phyloP scores from a whole-genome alignment of 768 basidiomycete species.

The Piloderma croceum region DNA sequence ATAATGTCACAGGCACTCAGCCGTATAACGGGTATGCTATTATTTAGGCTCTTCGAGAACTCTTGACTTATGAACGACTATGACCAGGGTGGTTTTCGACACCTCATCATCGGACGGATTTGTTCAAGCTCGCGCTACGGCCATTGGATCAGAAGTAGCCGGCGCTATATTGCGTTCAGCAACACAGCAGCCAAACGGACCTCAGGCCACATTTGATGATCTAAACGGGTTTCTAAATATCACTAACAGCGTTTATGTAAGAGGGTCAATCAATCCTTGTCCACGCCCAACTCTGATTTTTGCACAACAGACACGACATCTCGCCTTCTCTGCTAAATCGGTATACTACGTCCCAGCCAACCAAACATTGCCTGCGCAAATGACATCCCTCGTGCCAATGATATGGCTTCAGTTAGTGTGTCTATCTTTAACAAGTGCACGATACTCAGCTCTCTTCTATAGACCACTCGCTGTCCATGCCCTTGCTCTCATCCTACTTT shows the following conservation, averaged over 20 bases:
- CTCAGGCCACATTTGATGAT: constrained; percentile 41
- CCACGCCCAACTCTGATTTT: too few relatives aligned
- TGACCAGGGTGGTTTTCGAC: too few relatives aligned
- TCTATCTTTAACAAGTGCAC: neutral
- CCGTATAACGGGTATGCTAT: too few relatives aligned
- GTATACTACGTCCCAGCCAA: constrained; percentile 51
- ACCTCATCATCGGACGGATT: too few relatives aligned
- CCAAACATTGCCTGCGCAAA: constrained; percentile 30
- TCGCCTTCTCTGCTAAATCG: constrained; percentile 50
- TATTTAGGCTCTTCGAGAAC: too few relatives aligned
- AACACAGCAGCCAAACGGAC: constrained; percentile 33
- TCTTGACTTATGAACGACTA: too few relatives aligned
- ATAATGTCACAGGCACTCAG: constrained; percentile 48
- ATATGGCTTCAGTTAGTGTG: constrained; percentile 55
- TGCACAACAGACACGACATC: constrained; percentile 51
- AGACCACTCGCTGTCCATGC: constrained; percentile 50
- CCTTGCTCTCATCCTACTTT: constrained; percentile 45
- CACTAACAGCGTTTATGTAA: constrained; percentile 48
- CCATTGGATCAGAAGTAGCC: constrained; percentile 49
- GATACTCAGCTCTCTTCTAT: constrained; percentile 4
- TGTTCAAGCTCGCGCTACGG: constrained; percentile 44
- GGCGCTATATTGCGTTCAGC: constrained; percentile 57
- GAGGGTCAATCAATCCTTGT: constrained; percentile 22
- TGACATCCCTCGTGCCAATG: constrained; percentile 41
- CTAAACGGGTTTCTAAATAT: constrained; percentile 47